Evolutionary conservation across 805 yeast genomes (phyloP).

Genomic region (Barnettozyma populi): DNA sequence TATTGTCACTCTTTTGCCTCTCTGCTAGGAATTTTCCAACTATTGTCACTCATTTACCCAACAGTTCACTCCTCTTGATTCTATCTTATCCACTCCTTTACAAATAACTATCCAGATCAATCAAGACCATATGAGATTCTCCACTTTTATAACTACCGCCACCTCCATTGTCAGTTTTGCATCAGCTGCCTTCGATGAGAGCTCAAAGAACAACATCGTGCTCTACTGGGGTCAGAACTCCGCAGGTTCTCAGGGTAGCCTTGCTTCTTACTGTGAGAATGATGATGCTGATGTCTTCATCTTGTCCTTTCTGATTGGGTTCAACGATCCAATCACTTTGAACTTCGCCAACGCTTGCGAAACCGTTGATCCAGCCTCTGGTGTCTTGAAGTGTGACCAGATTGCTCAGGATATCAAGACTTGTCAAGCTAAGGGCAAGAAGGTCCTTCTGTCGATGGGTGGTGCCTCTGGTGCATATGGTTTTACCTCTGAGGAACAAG

Average conservation of each 20-base stretch:
- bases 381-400: conserved; percentile 42
- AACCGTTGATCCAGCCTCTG: conserved; percentile 30
- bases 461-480: conserved; percentile 83
- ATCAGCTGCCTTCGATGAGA: conserved; percentile 26
- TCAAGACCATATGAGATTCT: conserved; percentile 4
- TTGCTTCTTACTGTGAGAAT: conserved; percentile 56
- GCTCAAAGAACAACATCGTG: conserved; percentile 55
- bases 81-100: not conserved
- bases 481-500: conserved; percentile 76
- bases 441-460: conserved; percentile 68
- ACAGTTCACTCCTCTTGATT: not conserved
- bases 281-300: conserved; percentile 67
- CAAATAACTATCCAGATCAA: not conserved
- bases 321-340: conserved; percentile 35
- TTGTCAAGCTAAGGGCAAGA: conserved; percentile 79
- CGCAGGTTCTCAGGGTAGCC: conserved; percentile 46
- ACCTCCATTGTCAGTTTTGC: conserved; percentile 6
- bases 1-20: conserved; percentile 2
- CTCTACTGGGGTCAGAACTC: conserved; percentile 90
- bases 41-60: not conserved
- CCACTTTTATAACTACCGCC: conserved; percentile 9
- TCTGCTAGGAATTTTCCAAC: not conserved
- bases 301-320: conserved; percentile 62
- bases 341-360: conserved; percentile 56
- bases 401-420: conserved; percentile 68